Percentiles rank a stretch among this genome's conserved stretches.
phyloP scores from a whole-genome alignment of 495 filamentous ascomycete species.

The Neurospora sp. region DNA sequence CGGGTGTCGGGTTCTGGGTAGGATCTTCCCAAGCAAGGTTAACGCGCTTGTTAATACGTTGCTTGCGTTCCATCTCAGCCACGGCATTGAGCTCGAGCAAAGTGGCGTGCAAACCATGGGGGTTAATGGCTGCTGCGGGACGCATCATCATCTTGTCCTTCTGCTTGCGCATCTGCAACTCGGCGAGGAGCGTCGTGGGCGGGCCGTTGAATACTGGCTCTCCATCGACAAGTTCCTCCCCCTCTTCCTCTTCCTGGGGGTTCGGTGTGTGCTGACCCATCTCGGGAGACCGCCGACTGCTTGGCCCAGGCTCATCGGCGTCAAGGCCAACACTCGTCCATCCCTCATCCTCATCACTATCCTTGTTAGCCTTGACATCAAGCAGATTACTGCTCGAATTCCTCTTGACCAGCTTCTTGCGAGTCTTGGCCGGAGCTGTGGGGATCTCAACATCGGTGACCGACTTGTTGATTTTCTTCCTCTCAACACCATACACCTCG shows the following conservation, averaged over 20 bases:
- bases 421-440: constrained; percentile 1
- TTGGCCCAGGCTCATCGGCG: background rate
- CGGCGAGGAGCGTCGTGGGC: constrained; percentile 85
- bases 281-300: background rate
- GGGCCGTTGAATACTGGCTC: constrained; percentile 48
- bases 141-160: constrained; percentile 68
- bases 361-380: constrained; percentile 3
- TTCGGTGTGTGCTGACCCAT: constrained; percentile 5
- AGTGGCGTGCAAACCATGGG: constrained; percentile 76
- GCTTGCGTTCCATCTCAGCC: constrained; percentile 70
- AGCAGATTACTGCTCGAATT: constrained; percentile 10
- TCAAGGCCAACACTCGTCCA: constrained; percentile 3
- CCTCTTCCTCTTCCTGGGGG: constrained; percentile 14
- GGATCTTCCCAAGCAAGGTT: constrained; percentile 86
- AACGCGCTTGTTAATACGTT: constrained; percentile 61
- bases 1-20: constrained; percentile 27
- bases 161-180: constrained; percentile 79
- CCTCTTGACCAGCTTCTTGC: constrained; percentile 14
- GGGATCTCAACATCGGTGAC: constrained; percentile 3
- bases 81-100: constrained; percentile 85
- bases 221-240: constrained; percentile 28
- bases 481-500: constrained; percentile 50
- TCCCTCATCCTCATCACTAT: constrained; percentile 11
- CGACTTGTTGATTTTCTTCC: constrained; percentile 28
- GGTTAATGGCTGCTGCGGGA: constrained; percentile 53